Conservation (phyloP, 139 green algal genomes). For the Haematococcus sp. region DNA sequence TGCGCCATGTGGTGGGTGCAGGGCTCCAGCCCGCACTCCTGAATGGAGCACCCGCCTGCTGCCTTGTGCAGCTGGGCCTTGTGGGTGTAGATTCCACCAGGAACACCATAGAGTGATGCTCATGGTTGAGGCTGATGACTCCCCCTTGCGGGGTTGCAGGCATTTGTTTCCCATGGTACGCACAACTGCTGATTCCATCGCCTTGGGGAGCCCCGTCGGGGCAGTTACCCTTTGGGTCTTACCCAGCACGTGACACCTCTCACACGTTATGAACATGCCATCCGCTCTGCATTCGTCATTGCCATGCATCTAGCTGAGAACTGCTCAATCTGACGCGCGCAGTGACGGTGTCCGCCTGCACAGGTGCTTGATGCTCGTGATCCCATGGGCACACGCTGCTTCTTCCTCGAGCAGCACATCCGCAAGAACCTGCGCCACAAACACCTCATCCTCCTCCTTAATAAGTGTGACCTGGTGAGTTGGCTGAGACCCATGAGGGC, state of each 20-base stretch:
- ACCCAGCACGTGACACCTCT: conserved; percentile 58
- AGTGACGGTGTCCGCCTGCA: too few species aligned
- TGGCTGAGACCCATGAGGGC: too few species aligned
- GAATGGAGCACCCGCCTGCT: conserved; percentile 28
- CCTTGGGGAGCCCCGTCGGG: conserved; percentile 64
- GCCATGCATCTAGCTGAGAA: too few species aligned
- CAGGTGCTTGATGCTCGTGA: conserved; percentile 96
- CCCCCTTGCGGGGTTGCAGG: conserved; percentile 16
- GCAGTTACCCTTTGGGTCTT: conserved; percentile 64
- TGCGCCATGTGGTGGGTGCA: conserved; percentile 1
- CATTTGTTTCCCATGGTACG: background rate
- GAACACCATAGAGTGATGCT: conserved; percentile 51
- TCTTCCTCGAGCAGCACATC: conserved; percentile 91
- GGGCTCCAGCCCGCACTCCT: conserved; percentile 16
- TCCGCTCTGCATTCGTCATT: too few species aligned
- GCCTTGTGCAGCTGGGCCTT: background rate
- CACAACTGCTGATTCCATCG: conserved; percentile 67
- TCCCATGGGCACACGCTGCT: conserved; percentile 92
- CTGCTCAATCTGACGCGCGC: too few species aligned
- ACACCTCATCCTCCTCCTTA: conserved; percentile 97
- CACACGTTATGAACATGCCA: too few species aligned
- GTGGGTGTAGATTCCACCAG: conserved; percentile 47
- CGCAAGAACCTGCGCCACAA: conserved; percentile 91
- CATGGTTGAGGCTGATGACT: background rate
- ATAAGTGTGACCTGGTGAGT: conserved; percentile 94